A percentile compares a stretch with the other conserved stretches of the same genome.
These are phyloP conservation scores for Avena eriantha DNA, from an alignment of 176 grass and related monocot species.

Conservation along the genomic window DNA sequence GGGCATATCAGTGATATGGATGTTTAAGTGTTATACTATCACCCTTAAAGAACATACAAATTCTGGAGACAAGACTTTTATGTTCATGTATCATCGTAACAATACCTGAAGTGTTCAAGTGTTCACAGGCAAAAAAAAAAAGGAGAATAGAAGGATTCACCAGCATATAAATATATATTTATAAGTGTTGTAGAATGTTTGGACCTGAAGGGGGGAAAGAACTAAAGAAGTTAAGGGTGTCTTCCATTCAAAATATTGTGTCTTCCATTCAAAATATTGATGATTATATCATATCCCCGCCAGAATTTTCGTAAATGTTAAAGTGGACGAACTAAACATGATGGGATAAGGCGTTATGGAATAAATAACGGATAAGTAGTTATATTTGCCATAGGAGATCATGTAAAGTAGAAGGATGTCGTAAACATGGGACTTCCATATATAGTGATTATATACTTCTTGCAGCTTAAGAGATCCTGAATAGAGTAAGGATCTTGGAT, in stretches of 20 bases:
- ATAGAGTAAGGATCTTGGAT: conserved; percentile 9
- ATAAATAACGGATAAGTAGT: conserved; percentile 10
- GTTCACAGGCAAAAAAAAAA: neutral
- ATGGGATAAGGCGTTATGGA: neutral
- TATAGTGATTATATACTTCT: conserved; percentile 26
- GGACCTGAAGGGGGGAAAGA: conserved; percentile 21
- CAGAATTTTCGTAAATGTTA: conserved; percentile 3
- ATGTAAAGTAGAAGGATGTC: neutral
- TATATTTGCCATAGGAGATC: neutral
- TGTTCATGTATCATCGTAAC: conserved; percentile 13
- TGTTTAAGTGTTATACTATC: neutral
- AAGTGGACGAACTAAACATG: conserved; percentile 18
- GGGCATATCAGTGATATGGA: neutral
- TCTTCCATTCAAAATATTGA: neutral
- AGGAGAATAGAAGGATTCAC: neutral
- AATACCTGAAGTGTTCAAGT: neutral
- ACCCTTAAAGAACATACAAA: neutral
- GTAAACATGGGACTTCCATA: neutral
- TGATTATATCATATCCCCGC: neutral
- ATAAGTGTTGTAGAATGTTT: neutral
- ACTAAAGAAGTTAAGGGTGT: neutral
- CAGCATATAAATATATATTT: neutral
- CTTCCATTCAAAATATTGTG: neutral
- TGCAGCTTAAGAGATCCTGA: neutral
- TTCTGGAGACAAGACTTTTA: neutral